Conservation (phyloP, 345 rosid genomes). For the Geranium brycei region DNA sequence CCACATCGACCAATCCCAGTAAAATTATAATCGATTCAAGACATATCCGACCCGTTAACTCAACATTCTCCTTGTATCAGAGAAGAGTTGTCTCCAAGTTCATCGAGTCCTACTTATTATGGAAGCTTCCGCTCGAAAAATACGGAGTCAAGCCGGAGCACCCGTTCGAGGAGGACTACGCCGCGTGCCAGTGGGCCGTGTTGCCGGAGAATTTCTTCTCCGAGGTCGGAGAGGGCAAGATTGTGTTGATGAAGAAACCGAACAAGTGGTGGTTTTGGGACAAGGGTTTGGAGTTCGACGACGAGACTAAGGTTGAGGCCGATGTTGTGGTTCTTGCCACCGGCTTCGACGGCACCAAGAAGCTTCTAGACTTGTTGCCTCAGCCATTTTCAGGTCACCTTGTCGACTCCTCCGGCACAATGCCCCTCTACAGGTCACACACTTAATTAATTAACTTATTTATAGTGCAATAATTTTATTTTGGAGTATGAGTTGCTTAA, state of each 20-base stretch:
- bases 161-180: constrained; percentile 73
- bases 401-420: constrained; percentile 44
- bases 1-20: too few species aligned
- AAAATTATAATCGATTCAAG: too few species aligned
- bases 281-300: constrained; percentile 64
- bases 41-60: too few species aligned
- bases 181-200: constrained; percentile 96
- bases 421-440: constrained; percentile 60
- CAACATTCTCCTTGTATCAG: constrained; percentile 16
- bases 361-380: constrained; percentile 62
- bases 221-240: constrained; percentile 70
- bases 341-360: constrained; percentile 70
- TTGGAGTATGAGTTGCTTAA: too few species aligned
- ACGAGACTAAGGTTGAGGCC: constrained; percentile 43
- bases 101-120: constrained; percentile 63
- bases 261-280: constrained; percentile 67
- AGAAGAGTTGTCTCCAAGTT: constrained; percentile 56
- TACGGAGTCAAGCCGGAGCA: constrained; percentile 78
- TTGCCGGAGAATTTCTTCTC: constrained; percentile 64
- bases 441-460: too few species aligned
- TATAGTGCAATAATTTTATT: too few species aligned
- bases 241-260: constrained; percentile 56
- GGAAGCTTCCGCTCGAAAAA: constrained; percentile 62
- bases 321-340: constrained; percentile 77
- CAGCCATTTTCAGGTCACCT: constrained; percentile 54